Conservation (phyloP, 2,329 filamentous ascomycete genomes). For the Stagonosporopsis rhizophila region DNA sequence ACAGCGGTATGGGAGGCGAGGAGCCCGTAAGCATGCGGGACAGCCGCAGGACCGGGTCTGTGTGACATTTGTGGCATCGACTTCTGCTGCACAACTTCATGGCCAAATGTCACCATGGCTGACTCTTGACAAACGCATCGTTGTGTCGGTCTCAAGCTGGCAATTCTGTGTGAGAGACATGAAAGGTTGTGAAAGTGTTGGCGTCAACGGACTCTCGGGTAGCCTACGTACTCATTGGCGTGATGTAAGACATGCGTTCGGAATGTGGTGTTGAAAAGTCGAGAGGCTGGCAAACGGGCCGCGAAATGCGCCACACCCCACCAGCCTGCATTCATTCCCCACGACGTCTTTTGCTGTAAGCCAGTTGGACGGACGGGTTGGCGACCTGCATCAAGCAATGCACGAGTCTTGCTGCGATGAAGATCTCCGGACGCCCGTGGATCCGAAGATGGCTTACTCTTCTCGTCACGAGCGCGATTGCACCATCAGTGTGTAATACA, state of each 20-base stretch:
- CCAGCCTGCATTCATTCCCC: constrained; percentile 4
- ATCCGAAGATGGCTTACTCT: background rate
- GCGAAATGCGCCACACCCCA: background rate
- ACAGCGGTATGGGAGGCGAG: constrained; percentile 19
- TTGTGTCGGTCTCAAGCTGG: constrained; percentile 1
- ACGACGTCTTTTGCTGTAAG: background rate
- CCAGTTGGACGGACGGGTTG: constrained; percentile 2
- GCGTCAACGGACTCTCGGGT: background rate
- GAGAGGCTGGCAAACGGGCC: constrained; percentile 9
- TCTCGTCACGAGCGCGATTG: background rate
- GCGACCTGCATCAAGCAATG: constrained; percentile 12
- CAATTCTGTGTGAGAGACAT: constrained; percentile 4
- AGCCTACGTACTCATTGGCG: background rate
- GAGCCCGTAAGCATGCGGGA: constrained; percentile 21
- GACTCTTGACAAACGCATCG: constrained; percentile 2
- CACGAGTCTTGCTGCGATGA: background rate
- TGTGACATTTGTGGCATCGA: constrained; percentile 20
- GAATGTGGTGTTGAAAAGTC: constrained; percentile 11
- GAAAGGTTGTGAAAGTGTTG: constrained; percentile 3
- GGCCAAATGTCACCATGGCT: constrained; percentile 9
- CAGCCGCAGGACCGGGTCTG: constrained; percentile 22
- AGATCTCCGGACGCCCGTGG: constrained; percentile 6
- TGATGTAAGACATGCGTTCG: constrained; percentile 4
- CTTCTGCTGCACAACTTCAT: constrained; percentile 7
- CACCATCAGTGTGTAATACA: background rate